Conservation (phyloP, 2,329 filamentous ascomycete species). For the Coniosporium tulheliwenetii region DNA sequence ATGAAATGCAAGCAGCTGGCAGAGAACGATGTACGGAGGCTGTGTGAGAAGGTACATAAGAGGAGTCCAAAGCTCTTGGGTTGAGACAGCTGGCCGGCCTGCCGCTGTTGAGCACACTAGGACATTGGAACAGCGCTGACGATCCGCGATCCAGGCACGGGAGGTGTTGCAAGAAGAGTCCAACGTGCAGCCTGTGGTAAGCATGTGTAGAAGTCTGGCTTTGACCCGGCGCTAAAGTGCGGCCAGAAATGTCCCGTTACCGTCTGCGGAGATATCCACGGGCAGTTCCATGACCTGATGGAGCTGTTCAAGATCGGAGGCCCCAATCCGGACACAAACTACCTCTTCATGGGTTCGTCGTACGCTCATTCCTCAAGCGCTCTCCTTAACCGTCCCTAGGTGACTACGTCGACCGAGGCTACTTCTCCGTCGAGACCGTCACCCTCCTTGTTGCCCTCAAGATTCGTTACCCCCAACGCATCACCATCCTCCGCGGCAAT, state of each 20-base stretch:
- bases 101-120: too few relatives aligned
- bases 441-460: conserved; percentile 92
- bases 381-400: conserved; percentile 32
- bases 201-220: conserved; percentile 13
- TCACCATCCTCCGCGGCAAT: conserved; percentile 96
- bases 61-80: not conserved
- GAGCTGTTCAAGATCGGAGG: conserved; percentile 99
- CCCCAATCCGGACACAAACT: conserved; percentile 96
- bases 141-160: conserved; percentile 48
- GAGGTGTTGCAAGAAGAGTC: conserved; percentile 96
- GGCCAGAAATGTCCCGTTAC: conserved; percentile 83
- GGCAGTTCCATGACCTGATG: conserved; percentile 98
- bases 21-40: conserved; percentile 84
- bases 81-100: not conserved
- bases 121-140: not conserved
- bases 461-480: conserved; percentile 93
- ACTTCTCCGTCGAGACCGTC: conserved; percentile 97
- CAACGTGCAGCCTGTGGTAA: conserved; percentile 96
- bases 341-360: conserved; percentile 87
- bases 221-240: conserved; percentile 7
- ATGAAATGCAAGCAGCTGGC: conserved; percentile 98
- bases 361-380: not conserved
- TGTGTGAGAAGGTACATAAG: conserved; percentile 77
- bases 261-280: conserved; percentile 97
- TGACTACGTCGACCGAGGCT: conserved; percentile 96